These are phyloP conservation scores for Wallacemonas collosoma DNA, from an alignment of 208 protist genomes.

Conservation along the genomic window DNA sequence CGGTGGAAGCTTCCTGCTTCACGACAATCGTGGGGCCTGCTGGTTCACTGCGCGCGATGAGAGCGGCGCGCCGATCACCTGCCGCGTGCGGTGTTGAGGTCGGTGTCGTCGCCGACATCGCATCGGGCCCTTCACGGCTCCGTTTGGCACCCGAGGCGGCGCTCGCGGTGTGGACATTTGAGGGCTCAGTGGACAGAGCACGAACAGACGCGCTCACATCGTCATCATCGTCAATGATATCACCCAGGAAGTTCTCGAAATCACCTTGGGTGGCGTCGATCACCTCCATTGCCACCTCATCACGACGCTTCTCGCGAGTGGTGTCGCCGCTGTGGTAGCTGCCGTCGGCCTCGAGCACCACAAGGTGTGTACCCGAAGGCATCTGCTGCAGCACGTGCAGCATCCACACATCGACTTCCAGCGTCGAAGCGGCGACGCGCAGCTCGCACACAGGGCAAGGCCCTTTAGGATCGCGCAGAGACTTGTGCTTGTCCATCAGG, in stretches of 20 bases:
- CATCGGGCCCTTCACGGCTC: background rate
- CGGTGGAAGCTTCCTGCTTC: constrained; percentile 10
- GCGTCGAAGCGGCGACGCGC: constrained; percentile 69
- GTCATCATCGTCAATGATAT: constrained; percentile 42
- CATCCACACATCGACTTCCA: constrained; percentile 88
- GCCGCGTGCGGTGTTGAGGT: background rate
- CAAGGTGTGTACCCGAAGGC: constrained; percentile 76
- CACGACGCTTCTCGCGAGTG: constrained; percentile 56
- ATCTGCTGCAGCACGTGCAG: constrained; percentile 66
- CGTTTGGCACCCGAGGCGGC: background rate
- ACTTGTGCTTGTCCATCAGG: constrained; percentile 74
- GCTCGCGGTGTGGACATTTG: too few relatives aligned
- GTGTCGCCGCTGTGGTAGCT: constrained; percentile 74
- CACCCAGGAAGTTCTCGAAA: constrained; percentile 56
- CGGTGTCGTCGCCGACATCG: background rate
- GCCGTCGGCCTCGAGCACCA: constrained; percentile 78
- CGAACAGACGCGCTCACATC: constrained; percentile 20
- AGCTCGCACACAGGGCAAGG: constrained; percentile 86
- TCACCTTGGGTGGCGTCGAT: constrained; percentile 65
- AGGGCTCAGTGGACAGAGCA: too few relatives aligned
- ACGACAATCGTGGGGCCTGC: constrained; percentile 8
- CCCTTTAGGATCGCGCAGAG: constrained; percentile 83
- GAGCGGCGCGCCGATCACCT: background rate
- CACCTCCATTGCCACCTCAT: constrained; percentile 64
- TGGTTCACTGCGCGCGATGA: background rate